Base-by-base conservation (phyloP, 371 early-diverging fungal genomes). In the Funneliformis caledonium region DNA sequence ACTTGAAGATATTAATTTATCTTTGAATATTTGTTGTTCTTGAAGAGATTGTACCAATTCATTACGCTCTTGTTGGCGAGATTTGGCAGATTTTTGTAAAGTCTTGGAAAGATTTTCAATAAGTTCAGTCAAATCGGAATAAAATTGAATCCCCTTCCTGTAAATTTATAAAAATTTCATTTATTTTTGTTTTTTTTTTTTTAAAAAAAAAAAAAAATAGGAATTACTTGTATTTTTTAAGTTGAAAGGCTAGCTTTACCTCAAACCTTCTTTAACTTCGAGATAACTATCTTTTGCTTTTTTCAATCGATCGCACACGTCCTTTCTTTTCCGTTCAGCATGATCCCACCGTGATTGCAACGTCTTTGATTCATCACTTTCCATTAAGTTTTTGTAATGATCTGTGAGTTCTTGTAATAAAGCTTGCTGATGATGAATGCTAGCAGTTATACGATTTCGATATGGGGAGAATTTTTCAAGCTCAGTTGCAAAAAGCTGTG, bases 391-490 rank as follows among this genome's bases (percentile, higher is more conserved):
- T 83, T 89, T 92, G 84, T 93, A 96, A 77, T 93, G 92, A 31
- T 83, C 84, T 0, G 94, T 89, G 19, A 98, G 81, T 72, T 94
- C 95, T 82, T 91, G 91, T 78, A 97, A 87, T 11, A 94, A 85
- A 70, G 91, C 90, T 37, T 90, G 89, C 59, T 98, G 97, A 80
- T 91, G 89, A 37, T 94, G 91, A 60, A 95, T 85, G 67, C 94
- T 93, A 1, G 93, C 88, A 12, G 90, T 86, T 47, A 98, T 87
- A 22, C 94, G 89, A 52, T 93, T 91, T 72, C 93, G 91, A 81
- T 94, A 90, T 12, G 93, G 92, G 14, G 93, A 88, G 83, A 92
- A 98, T 86, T 98, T 98, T 82, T 93, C 93, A 48, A 98, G 88
- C 83, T 98, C 97, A 73, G 92, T 86, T 4, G 93, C 90, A 89